These are phyloP conservation scores for Cupressus sempervirens DNA, from an alignment of 75 land plant species.

Conservation along the genomic window DNA sequence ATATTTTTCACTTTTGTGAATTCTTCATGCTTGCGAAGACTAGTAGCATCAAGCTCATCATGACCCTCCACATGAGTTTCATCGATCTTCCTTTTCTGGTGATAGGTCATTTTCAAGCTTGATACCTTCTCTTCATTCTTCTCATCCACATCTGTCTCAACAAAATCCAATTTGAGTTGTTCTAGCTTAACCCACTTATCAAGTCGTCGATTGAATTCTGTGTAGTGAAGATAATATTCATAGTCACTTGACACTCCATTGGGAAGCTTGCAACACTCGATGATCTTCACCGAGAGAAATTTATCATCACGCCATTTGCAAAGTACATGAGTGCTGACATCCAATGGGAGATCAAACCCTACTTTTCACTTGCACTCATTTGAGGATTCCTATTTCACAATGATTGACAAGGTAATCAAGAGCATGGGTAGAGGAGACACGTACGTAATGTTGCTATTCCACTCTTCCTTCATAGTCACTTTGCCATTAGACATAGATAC, in stretches of 20 bases:
- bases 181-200: slow-evolving; percentile 97
- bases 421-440: neutral
- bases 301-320: slow-evolving; percentile 92
- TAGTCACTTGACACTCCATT: slow-evolving; percentile 45
- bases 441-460: neutral
- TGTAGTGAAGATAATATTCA: slow-evolving; percentile 96
- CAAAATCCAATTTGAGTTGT: slow-evolving; percentile 80
- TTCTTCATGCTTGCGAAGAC: slow-evolving; percentile 94
- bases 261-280: slow-evolving; percentile 62
- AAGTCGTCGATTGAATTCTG: slow-evolving; percentile 90
- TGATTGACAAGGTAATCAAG: neutral
- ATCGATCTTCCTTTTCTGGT: slow-evolving; percentile 92
- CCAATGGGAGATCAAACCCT: slow-evolving; percentile 52
- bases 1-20: slow-evolving; percentile 98
- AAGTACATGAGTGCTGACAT: slow-evolving; percentile 77
- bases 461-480: neutral
- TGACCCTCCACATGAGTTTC: slow-evolving; percentile 97
- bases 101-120: slow-evolving; percentile 89
- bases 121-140: slow-evolving; percentile 93
- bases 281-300: slow-evolving; percentile 84
- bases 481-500: neutral
- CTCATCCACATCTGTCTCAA: slow-evolving; percentile 72
- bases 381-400: neutral
- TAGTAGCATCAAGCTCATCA: slow-evolving; percentile 95
- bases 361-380: slow-evolving; percentile 12